Evolutionary conservation across 768 basidiomycete species (phyloP), one percentile per base, ranked within the genome.

Genomic region (Podaxis sp.): DNA sequence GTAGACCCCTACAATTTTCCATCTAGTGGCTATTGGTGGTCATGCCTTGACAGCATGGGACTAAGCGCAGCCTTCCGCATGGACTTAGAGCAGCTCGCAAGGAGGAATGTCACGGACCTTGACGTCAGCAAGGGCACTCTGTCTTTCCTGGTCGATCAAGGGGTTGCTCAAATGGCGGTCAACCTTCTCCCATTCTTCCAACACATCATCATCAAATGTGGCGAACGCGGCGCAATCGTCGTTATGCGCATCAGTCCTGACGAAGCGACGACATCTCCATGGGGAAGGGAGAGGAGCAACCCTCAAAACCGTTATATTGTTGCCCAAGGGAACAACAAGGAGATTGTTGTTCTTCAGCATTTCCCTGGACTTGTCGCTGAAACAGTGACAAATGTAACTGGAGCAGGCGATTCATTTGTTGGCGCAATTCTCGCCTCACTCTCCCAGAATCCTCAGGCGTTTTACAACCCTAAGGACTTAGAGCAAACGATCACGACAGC

Each of bases 401-500:
- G 96, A 1, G 95, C 92, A 0, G 95, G 95, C 0, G 95, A 98
- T 73, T 88, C 91, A 2, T 82, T 97, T 25, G 94, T 91, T 1
- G 95, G 95, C 5, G 84, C 89, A 1, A 68, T 97, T 32, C 72
- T 95, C n/a, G 89, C 93, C 4, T 76, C 77, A 7, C 72, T 94
- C n/a, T 73, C 77, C 11, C 71, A 77, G 5, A 65, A 77, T 21
- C 80, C 77, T 9, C 65, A 70, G 23, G 69, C 75, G 4, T 83
- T 90, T 61, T 71, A 75, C n/a, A 72, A 77, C 57, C 83, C 81
- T 11, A 60, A 62, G 3, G 65, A 73, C 1, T 66, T 92, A 59
- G 76, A 76, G 0, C 64, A 68, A 16, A 70, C 79, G 3, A 75
- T 93, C 13, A 71, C 71, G 18, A 69, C 76, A 32, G 88, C 89